Conservation (phyloP, 257 asterid species). For the Salvia miltiorrhiza region DNA sequence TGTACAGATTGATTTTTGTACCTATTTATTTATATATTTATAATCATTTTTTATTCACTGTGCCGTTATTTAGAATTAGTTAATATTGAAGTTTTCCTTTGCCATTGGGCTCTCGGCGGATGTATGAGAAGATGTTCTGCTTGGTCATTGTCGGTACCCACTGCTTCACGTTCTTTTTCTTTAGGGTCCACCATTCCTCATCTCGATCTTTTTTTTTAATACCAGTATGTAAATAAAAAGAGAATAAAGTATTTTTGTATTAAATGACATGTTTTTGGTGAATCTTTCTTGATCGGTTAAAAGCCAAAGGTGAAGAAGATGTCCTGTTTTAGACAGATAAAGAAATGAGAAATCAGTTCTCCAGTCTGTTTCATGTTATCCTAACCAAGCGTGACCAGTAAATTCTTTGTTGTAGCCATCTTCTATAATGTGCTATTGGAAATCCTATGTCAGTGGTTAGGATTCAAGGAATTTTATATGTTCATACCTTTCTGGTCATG, state of each 20-base stretch:
- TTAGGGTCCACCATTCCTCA: background rate
- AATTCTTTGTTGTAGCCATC: background rate
- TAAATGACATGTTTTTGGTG: background rate
- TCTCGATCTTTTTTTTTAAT: background rate
- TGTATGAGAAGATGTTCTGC: background rate
- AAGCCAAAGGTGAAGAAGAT: background rate
- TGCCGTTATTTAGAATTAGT: background rate
- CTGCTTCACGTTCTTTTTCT: background rate
- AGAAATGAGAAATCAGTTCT: background rate
- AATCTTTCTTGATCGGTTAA: slow-evolving; percentile 4
- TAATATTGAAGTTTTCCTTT: background rate
- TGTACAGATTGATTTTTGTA: background rate
- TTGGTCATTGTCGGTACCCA: background rate
- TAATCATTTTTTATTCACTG: background rate
- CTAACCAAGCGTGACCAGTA: background rate
- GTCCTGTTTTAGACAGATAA: background rate
- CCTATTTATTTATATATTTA: background rate
- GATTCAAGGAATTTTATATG: background rate
- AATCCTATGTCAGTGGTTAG: background rate
- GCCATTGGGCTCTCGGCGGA: background rate
- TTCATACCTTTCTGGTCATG: background rate
- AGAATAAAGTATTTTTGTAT: background rate
- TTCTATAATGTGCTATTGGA: background rate
- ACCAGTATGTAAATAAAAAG: background rate
- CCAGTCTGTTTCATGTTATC: background rate